Base-by-base conservation (phyloP, 2,329 filamentous ascomycete species). In the Ceratocystis alfenasii region DNA sequence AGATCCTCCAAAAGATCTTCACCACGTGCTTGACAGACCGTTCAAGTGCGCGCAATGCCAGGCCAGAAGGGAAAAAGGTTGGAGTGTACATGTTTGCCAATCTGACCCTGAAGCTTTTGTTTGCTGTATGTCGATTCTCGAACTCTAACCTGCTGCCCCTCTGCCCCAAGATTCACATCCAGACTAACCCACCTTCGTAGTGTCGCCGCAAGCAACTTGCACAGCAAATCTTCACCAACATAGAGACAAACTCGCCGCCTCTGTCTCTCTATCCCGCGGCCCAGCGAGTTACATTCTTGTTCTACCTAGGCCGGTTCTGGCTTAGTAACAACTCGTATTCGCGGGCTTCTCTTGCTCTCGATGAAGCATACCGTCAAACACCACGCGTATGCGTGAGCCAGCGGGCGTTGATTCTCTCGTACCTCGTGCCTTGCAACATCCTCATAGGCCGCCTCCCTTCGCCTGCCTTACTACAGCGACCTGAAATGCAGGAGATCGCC, bases 11-110 rank as follows among this genome's bases (percentile, higher is more conserved):
- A 68, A 89, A 91, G 73, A 90, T 92, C 25, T 96, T 96, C 73
- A 94, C 90, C 10, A 90, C 90, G 48, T 96, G 93, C 69, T 77
- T 96, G 44, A 91, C 88, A 3, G 91, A 96, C 73, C 83, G 90
- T 62, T 87, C 84, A 1, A 85, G 85, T 20, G 84, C 82, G 30
- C 79, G 84, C 12, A 82, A 82, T 70, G 85, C 84, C 22, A 83
- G 80, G 68, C 90, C 90, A 0, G 88, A 92, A 71, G 90, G 91
- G 65, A 95, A 92, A 73, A 90, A 93, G 72, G 78, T 87, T 10
- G 92, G 90, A 55, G 91, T 96, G 69, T 96, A 96, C 76, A 86
- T 89, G 67, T 91, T 95, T 76, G 92, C 91, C 68, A 96, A 96
- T 72, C 82, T 96, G 28, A 94, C 91, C 46, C 78, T 96, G 62